A percentile compares a stretch with the other conserved stretches of the same genome.
Evolutionary conservation across 2,329 filamentous ascomycete species (phyloP).

Genomic region (Pezicula carpinea): DNA sequence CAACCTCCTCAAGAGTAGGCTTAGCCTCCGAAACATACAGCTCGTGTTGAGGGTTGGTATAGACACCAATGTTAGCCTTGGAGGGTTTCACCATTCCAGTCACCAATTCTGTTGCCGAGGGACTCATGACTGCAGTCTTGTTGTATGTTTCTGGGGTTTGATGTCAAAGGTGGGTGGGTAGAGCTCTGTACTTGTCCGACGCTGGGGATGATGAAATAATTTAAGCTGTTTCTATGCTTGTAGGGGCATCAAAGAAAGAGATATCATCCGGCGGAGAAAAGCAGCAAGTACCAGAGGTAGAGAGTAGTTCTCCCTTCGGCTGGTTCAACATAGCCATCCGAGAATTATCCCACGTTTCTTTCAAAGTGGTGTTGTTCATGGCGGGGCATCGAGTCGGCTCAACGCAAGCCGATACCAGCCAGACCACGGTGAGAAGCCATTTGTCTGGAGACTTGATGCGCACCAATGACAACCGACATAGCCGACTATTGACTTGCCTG

Average conservation of each 20-base stretch:
- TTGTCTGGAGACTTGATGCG: conserved; percentile 4
- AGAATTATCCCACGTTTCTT: not conserved
- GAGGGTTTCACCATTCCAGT: conserved; percentile 38
- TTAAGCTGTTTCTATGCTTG: not conserved
- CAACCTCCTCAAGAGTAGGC: conserved; percentile 71
- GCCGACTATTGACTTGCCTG: not conserved
- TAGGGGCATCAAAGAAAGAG: not conserved
- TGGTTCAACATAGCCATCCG: not conserved
- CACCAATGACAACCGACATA: conserved; percentile 8
- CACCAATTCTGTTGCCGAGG: conserved; percentile 19
- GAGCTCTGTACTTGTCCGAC: no score
- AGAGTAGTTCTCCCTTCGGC: not conserved
- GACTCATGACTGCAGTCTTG: conserved; percentile 15
- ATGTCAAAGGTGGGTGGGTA: not conserved
- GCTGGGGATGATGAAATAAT: not conserved
- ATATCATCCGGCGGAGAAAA: not conserved
- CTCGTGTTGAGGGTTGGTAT: conserved; percentile 88
- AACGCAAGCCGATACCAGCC: conserved; percentile 4
- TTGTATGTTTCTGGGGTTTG: no score
- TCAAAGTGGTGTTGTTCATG: not conserved
- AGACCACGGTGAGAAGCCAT: not conserved
- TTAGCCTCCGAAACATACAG: conserved; percentile 80
- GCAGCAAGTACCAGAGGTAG: not conserved
- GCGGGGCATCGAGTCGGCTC: conserved; percentile 6
- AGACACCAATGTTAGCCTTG: conserved; percentile 92